Base-by-base conservation (phyloP, 1,284 basidiomycete species). In the Microstroma glucosiphilum region DNA sequence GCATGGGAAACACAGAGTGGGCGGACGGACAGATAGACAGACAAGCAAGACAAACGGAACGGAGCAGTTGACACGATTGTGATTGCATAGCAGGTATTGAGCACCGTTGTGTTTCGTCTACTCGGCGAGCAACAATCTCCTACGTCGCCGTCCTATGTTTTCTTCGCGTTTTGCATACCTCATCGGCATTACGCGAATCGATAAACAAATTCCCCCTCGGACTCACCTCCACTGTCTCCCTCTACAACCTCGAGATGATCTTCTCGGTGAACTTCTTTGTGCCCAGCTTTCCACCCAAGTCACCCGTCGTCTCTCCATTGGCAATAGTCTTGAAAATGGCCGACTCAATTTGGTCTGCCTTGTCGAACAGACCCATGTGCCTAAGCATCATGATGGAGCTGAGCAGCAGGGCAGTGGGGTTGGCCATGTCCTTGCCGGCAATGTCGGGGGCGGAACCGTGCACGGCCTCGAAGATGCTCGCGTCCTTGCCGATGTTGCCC, bases 331-430 rank as follows among this genome's bases (percentile, higher is more conserved):
- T 88, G 82, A 97, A 96, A 9, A 92, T 92, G 61, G 43, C 26
- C 25, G 54, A 48, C 23, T n/a, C 92, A 77, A 99, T 96, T 79
- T 84, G 87, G 85, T 98, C 96, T 61, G 96, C 96, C 78, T 96
- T 89, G 73, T 87, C 83, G 82, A 96, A 92, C 68, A 98, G 89
- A 87, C 93, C 94, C 67, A 98, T 87, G 82, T 98, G 96, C 75
- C 94, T 85, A 72, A 99, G 86, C 90, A 99, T 91, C 94, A 98
- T 98, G 63, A 94, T 94, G 49, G 94, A 87, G 66, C 90, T 92
- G 69, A 99, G 87, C 79, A 99, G 88, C 91, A 99, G 96, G 59
- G 96, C 96, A 53, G 92, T 88, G 21, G 96, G 96, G 85, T 99
- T 98, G 75, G 96, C 96, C 76, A 88, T 88, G 86, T 94, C 91